Conservation (phyloP, 1,284 basidiomycete species). For the Apiotrichum laibachii region DNA sequence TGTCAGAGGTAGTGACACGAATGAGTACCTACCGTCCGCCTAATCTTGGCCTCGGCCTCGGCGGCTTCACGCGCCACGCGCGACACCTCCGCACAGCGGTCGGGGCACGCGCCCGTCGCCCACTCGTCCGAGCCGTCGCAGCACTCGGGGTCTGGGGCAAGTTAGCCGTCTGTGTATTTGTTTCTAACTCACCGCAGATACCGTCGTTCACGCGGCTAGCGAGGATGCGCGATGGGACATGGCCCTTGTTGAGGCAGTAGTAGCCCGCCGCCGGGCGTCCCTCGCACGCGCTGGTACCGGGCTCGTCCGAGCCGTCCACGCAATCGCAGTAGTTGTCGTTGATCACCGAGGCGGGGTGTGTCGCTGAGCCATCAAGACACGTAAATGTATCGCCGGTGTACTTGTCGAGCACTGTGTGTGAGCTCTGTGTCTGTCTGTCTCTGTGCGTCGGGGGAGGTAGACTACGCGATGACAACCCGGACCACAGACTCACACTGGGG, state of each 20-base stretch:
- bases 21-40: constrained; percentile 66
- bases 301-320: constrained; percentile 87
- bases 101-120: constrained; percentile 66
- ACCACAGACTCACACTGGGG: constrained; percentile 14
- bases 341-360: constrained; percentile 65
- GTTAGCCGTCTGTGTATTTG: not conserved
- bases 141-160: constrained; percentile 73
- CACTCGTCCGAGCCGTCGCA: constrained; percentile 97
- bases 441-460: too few species aligned
- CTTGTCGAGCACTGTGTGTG: constrained; percentile 15
- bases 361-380: constrained; percentile 44
- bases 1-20: not conserved
- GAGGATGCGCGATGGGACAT: constrained; percentile 74
- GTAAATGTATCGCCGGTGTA: constrained; percentile 27
- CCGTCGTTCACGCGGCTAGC: constrained; percentile 90
- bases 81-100: constrained; percentile 75
- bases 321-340: constrained; percentile 98
- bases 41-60: constrained; percentile 70
- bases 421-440: too few species aligned
- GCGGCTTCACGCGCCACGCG: constrained; percentile 64
- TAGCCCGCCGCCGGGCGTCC: constrained; percentile 60
- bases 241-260: constrained; percentile 85
- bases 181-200: constrained; percentile 71
- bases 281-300: constrained; percentile 84
- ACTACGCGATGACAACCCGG: not conserved